Evolutionary conservation across 2,329 filamentous ascomycete genomes (phyloP).

Genomic region (Orbilia brochopaga): DNA sequence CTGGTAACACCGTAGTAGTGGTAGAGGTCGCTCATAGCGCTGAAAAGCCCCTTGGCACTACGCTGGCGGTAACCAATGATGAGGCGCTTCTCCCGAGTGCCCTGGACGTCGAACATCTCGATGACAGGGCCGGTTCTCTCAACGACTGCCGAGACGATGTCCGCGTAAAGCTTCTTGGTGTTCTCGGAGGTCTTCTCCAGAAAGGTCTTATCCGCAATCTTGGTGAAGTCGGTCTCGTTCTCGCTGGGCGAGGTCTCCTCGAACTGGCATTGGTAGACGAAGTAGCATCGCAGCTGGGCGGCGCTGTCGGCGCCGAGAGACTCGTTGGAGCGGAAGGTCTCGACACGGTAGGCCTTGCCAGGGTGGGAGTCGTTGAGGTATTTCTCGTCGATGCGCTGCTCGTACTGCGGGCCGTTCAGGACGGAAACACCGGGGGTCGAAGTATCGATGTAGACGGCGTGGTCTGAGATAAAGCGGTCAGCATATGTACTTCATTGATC

Average conservation of each 20-base stretch:
- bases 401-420: slow-evolving; percentile 82
- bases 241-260: slow-evolving; percentile 73
- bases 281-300: slow-evolving; percentile 92
- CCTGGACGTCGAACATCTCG: slow-evolving; percentile 95
- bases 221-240: slow-evolving; percentile 84
- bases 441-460: slow-evolving; percentile 98
- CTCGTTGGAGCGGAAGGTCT: slow-evolving; percentile 93
- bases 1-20: slow-evolving; percentile 98
- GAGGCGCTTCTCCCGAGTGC: slow-evolving; percentile 86
- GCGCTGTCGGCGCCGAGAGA: slow-evolving; percentile 75
- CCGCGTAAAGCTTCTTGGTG: slow-evolving; percentile 93
- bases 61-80: slow-evolving; percentile 94
- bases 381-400: slow-evolving; percentile 91
- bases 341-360: slow-evolving; percentile 82
- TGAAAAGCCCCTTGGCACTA: slow-evolving; percentile 91
- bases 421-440: slow-evolving; percentile 83
- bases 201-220: slow-evolving; percentile 92
- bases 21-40: slow-evolving; percentile 91
- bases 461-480: slow-evolving; percentile 65
- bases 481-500: neutral
- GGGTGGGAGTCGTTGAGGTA: slow-evolving; percentile 81
- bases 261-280: slow-evolving; percentile 96
- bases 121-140: slow-evolving; percentile 90
- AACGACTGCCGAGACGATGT: slow-evolving; percentile 86
- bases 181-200: slow-evolving; percentile 94